Base-by-base conservation (phyloP, 116 monocot species). In the Phalaenopsis hybrid region DNA sequence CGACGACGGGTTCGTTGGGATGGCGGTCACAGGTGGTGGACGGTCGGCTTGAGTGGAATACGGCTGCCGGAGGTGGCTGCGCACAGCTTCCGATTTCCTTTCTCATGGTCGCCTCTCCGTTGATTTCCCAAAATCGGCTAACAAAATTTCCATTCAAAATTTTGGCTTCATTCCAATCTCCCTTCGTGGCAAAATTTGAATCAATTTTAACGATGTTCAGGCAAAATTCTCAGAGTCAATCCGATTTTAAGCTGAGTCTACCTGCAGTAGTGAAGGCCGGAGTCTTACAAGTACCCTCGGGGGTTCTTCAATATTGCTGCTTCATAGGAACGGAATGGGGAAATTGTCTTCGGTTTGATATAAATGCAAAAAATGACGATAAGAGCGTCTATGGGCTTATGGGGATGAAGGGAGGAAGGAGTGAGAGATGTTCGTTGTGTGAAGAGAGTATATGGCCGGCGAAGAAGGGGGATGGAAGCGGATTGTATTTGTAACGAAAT, bases 1-100 rank as follows among this genome's bases (percentile, higher is more conserved):
- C 92, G 52, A 89, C 88, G 86, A 92, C 82, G 6, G 63, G 73
- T 41, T 89, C 81, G 73, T 82, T 84, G 20, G 94, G 94, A 76
- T 94, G 94, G 75, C 85, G 89, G n/a, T 87, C 81, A 84, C 94
- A 94, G 28, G 81, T 5, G 43, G 81, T 48, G 21, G 72, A 51
- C 44, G 49, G 79, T 57, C 80, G 83, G 41, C 23, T 81, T 7
- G 65, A 15, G 3, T 31, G 68, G 4, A 67, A 37, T 10, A 43
- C 18, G 5, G 43, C 59, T 20, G 65, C 31, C 23, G 65, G 46
- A 75, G 44, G 75, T 33, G 45, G 76, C 57, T 17, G n/a, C 17
- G 17, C 59, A 21, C 23, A 37, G 44, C 5, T 43, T 45, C 25
- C 59, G 23, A 63, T 44, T 59, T 67, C 79, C 23, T 20, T 23